phyloP scores from a whole-genome alignment of 2,329 filamentous ascomycete genomes.

The Fusarium albosuccineum region DNA sequence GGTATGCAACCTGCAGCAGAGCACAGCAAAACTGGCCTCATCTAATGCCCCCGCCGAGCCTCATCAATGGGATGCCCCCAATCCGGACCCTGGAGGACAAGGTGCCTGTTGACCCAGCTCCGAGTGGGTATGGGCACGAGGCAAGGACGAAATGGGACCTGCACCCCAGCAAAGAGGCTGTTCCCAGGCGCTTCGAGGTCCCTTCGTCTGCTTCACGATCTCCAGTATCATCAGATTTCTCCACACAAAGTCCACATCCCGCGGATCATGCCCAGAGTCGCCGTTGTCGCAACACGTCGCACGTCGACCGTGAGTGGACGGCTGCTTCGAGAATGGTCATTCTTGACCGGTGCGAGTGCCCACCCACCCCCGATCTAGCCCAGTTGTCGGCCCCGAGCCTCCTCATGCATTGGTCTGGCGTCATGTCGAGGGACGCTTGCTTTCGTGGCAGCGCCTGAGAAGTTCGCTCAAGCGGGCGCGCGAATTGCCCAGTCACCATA shows the following conservation, averaged over 20 bases:
- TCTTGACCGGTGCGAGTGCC: conserved; percentile 47
- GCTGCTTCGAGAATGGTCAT: conserved; percentile 28
- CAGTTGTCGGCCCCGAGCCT: conserved; percentile 38
- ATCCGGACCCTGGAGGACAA: conserved; percentile 11
- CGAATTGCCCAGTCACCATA: conserved; percentile 34
- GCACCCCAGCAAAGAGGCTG: conserved; percentile 40
- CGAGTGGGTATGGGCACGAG: conserved; percentile 28
- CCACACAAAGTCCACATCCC: conserved; percentile 42
- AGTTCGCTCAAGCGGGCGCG: conserved; percentile 39
- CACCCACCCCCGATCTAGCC: conserved; percentile 45
- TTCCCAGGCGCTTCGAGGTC: conserved; percentile 27
- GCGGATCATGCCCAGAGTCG: conserved; percentile 41
- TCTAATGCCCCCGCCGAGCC: conserved; percentile 34
- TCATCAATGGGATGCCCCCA: conserved; percentile 28
- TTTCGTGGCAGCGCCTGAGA: conserved; percentile 56
- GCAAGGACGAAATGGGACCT: conserved; percentile 26
- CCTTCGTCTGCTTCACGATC: conserved; percentile 31
- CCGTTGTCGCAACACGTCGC: conserved; percentile 46
- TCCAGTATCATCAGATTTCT: conserved; percentile 41
- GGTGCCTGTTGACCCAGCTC: conserved; percentile 24
- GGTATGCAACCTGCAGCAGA: conserved; percentile 22
- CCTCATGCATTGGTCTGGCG: conserved; percentile 44
- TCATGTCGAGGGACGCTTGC: conserved; percentile 50
- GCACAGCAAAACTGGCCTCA: conserved; percentile 29
- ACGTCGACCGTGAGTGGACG: conserved; percentile 40